phyloP scores from a whole-genome alignment of 2,329 filamentous ascomycete genomes.

The Cladosporium sp. region DNA sequence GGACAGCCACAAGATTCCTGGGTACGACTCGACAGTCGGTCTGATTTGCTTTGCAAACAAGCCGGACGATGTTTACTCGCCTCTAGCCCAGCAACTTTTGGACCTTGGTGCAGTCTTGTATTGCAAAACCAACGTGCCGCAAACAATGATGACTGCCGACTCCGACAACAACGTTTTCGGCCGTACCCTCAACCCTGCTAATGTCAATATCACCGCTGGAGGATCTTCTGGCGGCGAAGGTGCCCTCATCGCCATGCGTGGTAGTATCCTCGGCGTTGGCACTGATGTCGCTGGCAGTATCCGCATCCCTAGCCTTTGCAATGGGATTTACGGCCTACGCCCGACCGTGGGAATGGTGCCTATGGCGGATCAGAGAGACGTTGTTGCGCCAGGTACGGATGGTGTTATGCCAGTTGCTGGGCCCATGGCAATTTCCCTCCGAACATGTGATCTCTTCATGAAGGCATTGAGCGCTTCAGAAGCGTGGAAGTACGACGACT shows the following conservation, averaged over 20 bases:
- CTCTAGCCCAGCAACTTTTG: slow-evolving; percentile 42
- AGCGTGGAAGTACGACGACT: slow-evolving; percentile 30
- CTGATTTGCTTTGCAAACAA: slow-evolving; percentile 42
- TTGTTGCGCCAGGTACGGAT: slow-evolving; percentile 49
- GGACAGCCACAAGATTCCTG: slow-evolving; percentile 24
- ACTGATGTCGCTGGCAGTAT: slow-evolving; percentile 58
- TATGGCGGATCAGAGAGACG: slow-evolving; percentile 55
- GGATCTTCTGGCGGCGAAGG: slow-evolving; percentile 58
- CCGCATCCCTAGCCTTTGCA: slow-evolving; percentile 54
- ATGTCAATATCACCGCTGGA: slow-evolving; percentile 52
- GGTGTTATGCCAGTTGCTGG: slow-evolving; percentile 46
- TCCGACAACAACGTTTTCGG: slow-evolving; percentile 56
- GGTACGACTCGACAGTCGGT: slow-evolving; percentile 24
- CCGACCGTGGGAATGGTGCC: slow-evolving; percentile 51
- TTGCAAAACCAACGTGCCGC: slow-evolving; percentile 58
- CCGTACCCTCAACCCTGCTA: slow-evolving; percentile 52
- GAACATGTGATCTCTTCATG: slow-evolving; percentile 32
- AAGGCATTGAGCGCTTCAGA: slow-evolving; percentile 27
- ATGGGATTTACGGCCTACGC: slow-evolving; percentile 53
- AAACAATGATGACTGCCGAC: slow-evolving; percentile 56
- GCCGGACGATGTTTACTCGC: slow-evolving; percentile 42
- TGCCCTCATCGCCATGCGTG: slow-evolving; percentile 52
- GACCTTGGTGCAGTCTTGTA: slow-evolving; percentile 52
- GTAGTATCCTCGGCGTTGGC: slow-evolving; percentile 54
- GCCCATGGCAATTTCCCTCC: slow-evolving; percentile 47